A percentile compares a stretch with the other conserved stretches of the same genome.
These are phyloP conservation scores for Geranium brycei DNA, from an alignment of 345 rosid species.

Conservation along the genomic window DNA sequence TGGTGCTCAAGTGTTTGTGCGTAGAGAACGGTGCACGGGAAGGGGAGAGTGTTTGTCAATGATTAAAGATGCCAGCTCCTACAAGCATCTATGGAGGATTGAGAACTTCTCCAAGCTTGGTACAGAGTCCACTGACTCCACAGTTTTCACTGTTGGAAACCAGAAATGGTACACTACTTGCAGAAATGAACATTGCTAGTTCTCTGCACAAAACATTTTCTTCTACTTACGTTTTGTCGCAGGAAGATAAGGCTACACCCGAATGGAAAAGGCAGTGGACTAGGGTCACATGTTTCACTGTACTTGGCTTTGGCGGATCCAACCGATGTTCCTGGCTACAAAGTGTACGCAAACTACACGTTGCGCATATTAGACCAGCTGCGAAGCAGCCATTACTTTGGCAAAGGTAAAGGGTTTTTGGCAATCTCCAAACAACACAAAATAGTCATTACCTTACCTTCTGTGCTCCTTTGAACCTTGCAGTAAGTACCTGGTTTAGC, in stretches of 20 bases:
- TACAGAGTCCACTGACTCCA: slow-evolving; percentile 10
- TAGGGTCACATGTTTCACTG: slow-evolving; percentile 15
- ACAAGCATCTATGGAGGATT: slow-evolving; percentile 25
- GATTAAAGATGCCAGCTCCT: slow-evolving; percentile 8
- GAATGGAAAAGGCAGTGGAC: slow-evolving; percentile 17
- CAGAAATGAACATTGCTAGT: not conserved
- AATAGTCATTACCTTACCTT: not conserved
- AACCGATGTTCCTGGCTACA: slow-evolving; percentile 11
- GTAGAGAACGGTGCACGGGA: slow-evolving; percentile 22
- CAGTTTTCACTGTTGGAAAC: slow-evolving; percentile 16
- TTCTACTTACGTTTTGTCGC: not conserved
- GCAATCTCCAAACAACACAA: not conserved
- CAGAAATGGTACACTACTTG: slow-evolving; percentile 21
- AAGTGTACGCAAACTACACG: slow-evolving; percentile 19
- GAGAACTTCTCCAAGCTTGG: slow-evolving; percentile 18
- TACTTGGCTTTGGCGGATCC: slow-evolving; percentile 20
- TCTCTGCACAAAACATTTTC: too few relatives aligned
- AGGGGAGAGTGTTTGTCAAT: slow-evolving; percentile 23
- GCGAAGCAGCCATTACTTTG: slow-evolving; percentile 14
- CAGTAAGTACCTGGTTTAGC: slow-evolving; percentile 27
- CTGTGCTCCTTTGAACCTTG: not conserved
- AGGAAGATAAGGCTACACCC: slow-evolving; percentile 34
- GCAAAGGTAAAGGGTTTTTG: slow-evolving; percentile 18
- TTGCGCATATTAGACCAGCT: slow-evolving; percentile 25
- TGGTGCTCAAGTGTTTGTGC: slow-evolving; percentile 32